Evolutionary conservation across 805 yeast species (phyloP).

Genomic region (Yamadazyma laniorum): DNA sequence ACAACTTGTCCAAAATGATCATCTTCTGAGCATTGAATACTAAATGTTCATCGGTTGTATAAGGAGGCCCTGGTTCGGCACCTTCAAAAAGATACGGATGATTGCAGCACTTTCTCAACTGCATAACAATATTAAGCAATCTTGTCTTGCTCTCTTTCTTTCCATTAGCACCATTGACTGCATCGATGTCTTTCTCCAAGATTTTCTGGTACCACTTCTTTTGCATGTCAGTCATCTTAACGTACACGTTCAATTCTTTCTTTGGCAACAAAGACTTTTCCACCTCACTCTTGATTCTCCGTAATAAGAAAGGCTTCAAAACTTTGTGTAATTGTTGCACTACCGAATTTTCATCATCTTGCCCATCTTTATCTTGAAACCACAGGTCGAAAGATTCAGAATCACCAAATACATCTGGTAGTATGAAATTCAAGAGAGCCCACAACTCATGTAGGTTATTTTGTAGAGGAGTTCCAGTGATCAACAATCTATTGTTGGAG

Average conservation of each 20-base stretch:
- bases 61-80: constrained; percentile 89
- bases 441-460: constrained; percentile 77
- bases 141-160: constrained; percentile 75
- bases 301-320: constrained; percentile 67
- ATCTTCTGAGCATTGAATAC: constrained; percentile 71
- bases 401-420: constrained; percentile 78
- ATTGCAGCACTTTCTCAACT: constrained; percentile 78
- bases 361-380: constrained; percentile 46
- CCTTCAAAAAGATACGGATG: constrained; percentile 86
- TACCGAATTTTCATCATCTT: constrained; percentile 45
- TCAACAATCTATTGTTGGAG: constrained; percentile 65
- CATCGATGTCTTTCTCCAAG: constrained; percentile 77
- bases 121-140: constrained; percentile 78
- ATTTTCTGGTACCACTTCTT: constrained; percentile 73
- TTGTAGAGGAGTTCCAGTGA: constrained; percentile 82
- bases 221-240: constrained; percentile 79
- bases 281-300: constrained; percentile 80
- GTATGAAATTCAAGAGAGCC: constrained; percentile 73
- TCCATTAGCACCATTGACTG: constrained; percentile 79
- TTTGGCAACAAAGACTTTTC: constrained; percentile 76
- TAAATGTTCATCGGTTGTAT: constrained; percentile 79
- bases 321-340: constrained; percentile 74
- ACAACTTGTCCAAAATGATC: constrained; percentile 65
- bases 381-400: constrained; percentile 72
- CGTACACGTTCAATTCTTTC: constrained; percentile 68